phyloP scores from a whole-genome alignment of 108 stramenopile species.

The Cyclostephanos invisitatus region DNA sequence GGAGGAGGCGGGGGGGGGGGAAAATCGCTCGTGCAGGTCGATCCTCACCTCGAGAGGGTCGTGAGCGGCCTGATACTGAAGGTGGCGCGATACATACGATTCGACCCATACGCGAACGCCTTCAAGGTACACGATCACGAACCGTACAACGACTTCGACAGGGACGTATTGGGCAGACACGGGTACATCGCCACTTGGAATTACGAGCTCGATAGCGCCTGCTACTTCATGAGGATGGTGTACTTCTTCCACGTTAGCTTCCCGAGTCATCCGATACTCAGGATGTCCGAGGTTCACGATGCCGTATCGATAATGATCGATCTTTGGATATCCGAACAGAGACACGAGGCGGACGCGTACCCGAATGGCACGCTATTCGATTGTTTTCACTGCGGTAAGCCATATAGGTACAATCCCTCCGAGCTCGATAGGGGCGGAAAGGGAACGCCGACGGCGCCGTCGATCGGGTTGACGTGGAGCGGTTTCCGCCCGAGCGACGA shows the following conservation, averaged over 20 bases:
- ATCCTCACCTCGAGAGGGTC: slow-evolving; percentile 49
- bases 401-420: slow-evolving; percentile 56
- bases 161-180: slow-evolving; percentile 53
- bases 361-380: slow-evolving; percentile 53
- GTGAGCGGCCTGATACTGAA: slow-evolving; percentile 64
- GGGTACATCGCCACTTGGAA: slow-evolving; percentile 64
- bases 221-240: slow-evolving; percentile 59
- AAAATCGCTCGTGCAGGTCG: slow-evolving; percentile 36
- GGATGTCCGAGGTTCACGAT: slow-evolving; percentile 31
- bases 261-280: slow-evolving; percentile 29
- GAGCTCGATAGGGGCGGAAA: slow-evolving; percentile 55
- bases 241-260: slow-evolving; percentile 35
- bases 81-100: slow-evolving; percentile 55
- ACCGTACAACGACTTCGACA: slow-evolving; percentile 32
- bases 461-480: slow-evolving; percentile 52
- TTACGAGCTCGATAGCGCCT: slow-evolving; percentile 66
- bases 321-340: slow-evolving; percentile 65
- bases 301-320: slow-evolving; percentile 61
- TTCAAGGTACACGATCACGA: slow-evolving; percentile 47
- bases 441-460: slow-evolving; percentile 47
- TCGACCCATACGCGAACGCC: slow-evolving; percentile 76
- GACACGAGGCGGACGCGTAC: slow-evolving; percentile 55
- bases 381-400: slow-evolving; percentile 51
- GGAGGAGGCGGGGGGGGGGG: too few species aligned
- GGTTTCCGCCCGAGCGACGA: slow-evolving; percentile 69